phyloP scores from a whole-genome alignment of 305 asterid genomes.

The Fraxinus ornus region DNA sequence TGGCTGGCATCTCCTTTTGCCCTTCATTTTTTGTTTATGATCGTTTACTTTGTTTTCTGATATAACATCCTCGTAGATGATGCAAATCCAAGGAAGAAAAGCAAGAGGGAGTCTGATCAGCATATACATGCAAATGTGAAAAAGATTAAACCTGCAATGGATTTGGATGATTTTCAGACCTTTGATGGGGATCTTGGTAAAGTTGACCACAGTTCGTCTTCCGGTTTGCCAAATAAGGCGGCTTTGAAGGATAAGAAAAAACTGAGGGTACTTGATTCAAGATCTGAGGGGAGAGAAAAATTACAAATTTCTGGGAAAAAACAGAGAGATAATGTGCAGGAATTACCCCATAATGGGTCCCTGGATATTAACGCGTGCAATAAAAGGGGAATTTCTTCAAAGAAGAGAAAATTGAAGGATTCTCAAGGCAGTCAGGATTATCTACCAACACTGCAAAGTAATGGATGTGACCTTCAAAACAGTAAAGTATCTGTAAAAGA shows the following conservation, averaged over 20 bases:
- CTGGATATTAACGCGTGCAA: constrained; percentile 29
- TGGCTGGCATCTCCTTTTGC: constrained; percentile 25
- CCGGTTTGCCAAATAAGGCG: constrained; percentile 36
- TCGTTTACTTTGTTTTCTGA: constrained; percentile 27
- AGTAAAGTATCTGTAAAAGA: constrained; percentile 37
- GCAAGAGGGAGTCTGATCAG: constrained; percentile 48
- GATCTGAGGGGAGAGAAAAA: constrained; percentile 35
- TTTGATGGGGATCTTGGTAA: constrained; percentile 34
- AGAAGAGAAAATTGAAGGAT: constrained; percentile 63
- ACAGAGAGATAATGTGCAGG: constrained; percentile 37
- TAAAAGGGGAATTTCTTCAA: constrained; percentile 34
- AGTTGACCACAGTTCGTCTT: constrained; percentile 28
- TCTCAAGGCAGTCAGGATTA: constrained; percentile 31
- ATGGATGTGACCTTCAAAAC: constrained; percentile 36
- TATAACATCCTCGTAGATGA: constrained; percentile 55
- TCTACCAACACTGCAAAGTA: constrained; percentile 29
- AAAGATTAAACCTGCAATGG: constrained; percentile 37
- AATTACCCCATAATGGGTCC: constrained; percentile 36
- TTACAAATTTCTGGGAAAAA: constrained; percentile 40
- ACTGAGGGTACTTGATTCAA: constrained; percentile 35
- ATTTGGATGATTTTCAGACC: constrained; percentile 32
- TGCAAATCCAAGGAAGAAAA: constrained; percentile 48
- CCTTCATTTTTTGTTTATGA: constrained; percentile 19
- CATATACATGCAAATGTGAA: constrained; percentile 39
- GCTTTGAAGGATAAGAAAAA: constrained; percentile 40